These are phyloP conservation scores for Maudiozyma bulderi DNA, from an alignment of 805 yeast species.

Conservation along the genomic window DNA sequence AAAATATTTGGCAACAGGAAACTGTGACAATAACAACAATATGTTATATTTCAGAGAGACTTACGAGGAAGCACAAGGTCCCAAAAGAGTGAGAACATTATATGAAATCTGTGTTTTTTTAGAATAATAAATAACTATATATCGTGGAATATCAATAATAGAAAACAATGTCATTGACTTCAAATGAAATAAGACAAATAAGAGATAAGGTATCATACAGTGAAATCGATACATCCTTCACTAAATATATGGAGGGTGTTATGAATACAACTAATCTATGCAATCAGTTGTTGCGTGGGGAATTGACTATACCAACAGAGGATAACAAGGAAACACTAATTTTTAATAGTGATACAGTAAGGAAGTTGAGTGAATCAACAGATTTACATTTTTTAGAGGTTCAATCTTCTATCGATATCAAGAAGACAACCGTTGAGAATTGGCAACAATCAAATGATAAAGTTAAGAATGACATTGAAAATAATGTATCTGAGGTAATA, in stretches of 20 bases:
- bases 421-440: constrained; percentile 16
- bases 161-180: constrained; percentile 3
- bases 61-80: not conserved
- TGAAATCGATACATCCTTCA: constrained; percentile 20
- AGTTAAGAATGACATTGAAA: constrained; percentile 8
- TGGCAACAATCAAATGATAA: constrained; percentile 18
- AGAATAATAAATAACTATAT: not conserved
- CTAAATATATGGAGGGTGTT: constrained; percentile 18
- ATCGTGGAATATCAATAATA: not conserved
- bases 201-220: constrained; percentile 19
- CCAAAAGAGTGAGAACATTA: not conserved
- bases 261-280: constrained; percentile 13
- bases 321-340: not conserved
- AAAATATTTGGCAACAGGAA: too few species aligned
- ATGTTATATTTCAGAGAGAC: not conserved
- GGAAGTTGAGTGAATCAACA: constrained; percentile 8
- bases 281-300: constrained; percentile 14
- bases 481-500: constrained; percentile 6
- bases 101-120: too few species aligned
- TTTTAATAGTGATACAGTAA: constrained; percentile 6
- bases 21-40: too few species aligned
- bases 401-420: constrained; percentile 20
- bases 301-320: constrained; percentile 10
- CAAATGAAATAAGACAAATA: constrained; percentile 13
- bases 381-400: constrained; percentile 18